phyloP scores from a whole-genome alignment of 139 green algal species.

The Chlamydomonas sp. region DNA sequence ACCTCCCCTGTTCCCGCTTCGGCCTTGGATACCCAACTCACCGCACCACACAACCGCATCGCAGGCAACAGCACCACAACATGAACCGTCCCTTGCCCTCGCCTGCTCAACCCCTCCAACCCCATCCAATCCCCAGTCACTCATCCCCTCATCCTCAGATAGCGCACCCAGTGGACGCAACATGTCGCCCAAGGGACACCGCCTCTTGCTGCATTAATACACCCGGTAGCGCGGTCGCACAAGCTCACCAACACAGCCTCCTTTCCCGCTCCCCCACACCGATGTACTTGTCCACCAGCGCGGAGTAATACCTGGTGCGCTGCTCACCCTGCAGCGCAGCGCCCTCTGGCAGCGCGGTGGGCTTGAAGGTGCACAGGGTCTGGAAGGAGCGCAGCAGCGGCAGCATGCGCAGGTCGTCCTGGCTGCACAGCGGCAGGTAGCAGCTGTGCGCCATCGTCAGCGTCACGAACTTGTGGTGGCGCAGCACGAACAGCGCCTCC shows the following conservation, averaged over 20 bases:
- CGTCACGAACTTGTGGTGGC: conserved; percentile 63
- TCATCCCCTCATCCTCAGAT: too few relatives aligned
- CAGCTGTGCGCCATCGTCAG: conserved; percentile 54
- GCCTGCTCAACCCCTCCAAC: too few relatives aligned
- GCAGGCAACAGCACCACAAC: too few relatives aligned
- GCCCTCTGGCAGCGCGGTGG: conserved; percentile 41
- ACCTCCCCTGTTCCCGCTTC: too few relatives aligned
- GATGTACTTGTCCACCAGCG: conserved; percentile 80
- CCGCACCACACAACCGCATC: too few relatives aligned
- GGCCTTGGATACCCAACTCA: too few relatives aligned
- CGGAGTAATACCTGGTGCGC: conserved; percentile 71
- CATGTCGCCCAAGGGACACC: too few relatives aligned
- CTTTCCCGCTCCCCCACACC: conserved; percentile 51
- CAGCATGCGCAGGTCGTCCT: conserved; percentile 68
- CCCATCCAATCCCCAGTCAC: too few relatives aligned
- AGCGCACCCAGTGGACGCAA: too few relatives aligned
- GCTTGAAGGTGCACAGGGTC: conserved; percentile 57
- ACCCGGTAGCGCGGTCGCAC: background rate
- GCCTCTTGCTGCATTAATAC: too few relatives aligned
- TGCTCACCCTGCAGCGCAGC: conserved; percentile 47
- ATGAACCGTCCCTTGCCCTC: too few relatives aligned
- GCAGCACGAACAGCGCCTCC: conserved; percentile 82
- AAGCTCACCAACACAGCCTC: background rate
- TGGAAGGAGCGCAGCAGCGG: conserved; percentile 81
- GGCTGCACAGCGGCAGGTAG: conserved; percentile 75